Percentiles rank a stretch among this genome's conserved stretches.
phyloP scores from a whole-genome alignment of 768 basidiomycete species.

The Panus rudis region DNA sequence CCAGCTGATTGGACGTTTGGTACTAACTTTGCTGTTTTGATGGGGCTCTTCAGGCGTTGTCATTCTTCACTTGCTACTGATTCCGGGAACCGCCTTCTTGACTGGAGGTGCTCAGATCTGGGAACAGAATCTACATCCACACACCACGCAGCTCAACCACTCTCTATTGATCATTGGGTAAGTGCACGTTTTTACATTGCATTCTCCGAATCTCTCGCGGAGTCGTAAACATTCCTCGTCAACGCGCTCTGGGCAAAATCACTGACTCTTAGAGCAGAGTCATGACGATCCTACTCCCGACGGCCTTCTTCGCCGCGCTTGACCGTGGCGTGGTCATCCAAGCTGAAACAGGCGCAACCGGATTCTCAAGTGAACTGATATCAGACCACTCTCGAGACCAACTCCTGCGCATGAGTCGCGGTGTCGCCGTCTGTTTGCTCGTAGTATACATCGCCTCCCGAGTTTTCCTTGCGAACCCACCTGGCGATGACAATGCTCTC shows the following conservation, averaged over 20 bases:
- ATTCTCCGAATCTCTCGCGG: background rate
- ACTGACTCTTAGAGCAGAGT: too few relatives aligned
- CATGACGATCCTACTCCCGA: slow-evolving; percentile 54
- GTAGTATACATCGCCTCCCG: slow-evolving; percentile 62
- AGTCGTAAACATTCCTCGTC: too few relatives aligned
- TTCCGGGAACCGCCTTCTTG: slow-evolving; percentile 67
- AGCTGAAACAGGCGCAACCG: slow-evolving; percentile 13
- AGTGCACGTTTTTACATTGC: slow-evolving; percentile 11
- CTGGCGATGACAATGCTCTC: slow-evolving; percentile 47
- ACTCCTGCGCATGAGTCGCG: slow-evolving; percentile 59
- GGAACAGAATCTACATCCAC: slow-evolving; percentile 63
- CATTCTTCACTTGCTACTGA: slow-evolving; percentile 63
- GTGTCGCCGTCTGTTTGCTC: slow-evolving; percentile 56
- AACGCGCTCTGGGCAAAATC: too few relatives aligned
- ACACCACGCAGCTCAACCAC: slow-evolving; percentile 60
- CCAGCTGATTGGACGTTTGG: too few relatives aligned
- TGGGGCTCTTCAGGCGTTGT: slow-evolving; percentile 49
- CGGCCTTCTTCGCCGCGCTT: slow-evolving; percentile 60
- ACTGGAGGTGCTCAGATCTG: slow-evolving; percentile 61
- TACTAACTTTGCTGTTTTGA: too few relatives aligned
- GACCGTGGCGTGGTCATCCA: slow-evolving; percentile 26
- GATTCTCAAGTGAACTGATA: slow-evolving; percentile 21
- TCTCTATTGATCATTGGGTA: slow-evolving; percentile 63
- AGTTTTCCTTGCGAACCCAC: slow-evolving; percentile 65
- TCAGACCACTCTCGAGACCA: slow-evolving; percentile 37